Conservation (phyloP, 1,284 basidiomycete genomes). For the Trichosporon sp. region DNA sequence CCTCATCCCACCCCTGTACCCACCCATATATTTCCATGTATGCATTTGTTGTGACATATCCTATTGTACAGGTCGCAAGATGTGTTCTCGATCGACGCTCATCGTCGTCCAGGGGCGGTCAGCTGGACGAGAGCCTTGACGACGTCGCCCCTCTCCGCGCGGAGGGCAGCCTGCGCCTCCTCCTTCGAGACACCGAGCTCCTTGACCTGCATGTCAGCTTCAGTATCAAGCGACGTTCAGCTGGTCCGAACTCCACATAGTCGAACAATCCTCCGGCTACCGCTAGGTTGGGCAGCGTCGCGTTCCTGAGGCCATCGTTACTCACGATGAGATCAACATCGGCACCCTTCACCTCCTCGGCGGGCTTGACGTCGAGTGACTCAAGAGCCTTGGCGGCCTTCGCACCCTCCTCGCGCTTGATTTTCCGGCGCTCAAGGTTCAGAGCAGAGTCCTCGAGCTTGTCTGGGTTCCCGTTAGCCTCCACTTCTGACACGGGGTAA, state of each 20-base stretch:
- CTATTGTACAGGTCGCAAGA: background rate
- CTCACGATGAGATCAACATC: conserved; percentile 52
- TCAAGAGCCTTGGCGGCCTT: conserved; percentile 52
- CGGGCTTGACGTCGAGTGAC: conserved; percentile 40
- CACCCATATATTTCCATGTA: background rate
- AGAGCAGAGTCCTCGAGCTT: conserved; percentile 50
- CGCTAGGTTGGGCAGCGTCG: no score
- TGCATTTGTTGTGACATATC: conserved; percentile 19
- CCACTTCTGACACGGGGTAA: background rate
- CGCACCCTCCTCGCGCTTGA: conserved; percentile 46
- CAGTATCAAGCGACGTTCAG: background rate
- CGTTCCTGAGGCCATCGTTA: conserved; percentile 9
- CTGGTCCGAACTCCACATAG: background rate
- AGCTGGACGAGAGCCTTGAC: conserved; percentile 46
- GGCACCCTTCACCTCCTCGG: conserved; percentile 36
- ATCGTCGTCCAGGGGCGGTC: conserved; percentile 32
- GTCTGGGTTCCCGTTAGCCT: conserved; percentile 34
- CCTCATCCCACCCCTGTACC: background rate
- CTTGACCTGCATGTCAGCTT: conserved; percentile 37
- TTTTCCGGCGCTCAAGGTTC: conserved; percentile 43
- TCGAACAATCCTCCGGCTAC: no score
- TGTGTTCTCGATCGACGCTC: conserved; percentile 27
- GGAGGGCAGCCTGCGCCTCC: conserved; percentile 43
- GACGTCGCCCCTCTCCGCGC: conserved; percentile 45
- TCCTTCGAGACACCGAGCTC: conserved; percentile 44